phyloP scores from a whole-genome alignment of 108 stramenopile species.

The Stephanodiscus minutulus region DNA sequence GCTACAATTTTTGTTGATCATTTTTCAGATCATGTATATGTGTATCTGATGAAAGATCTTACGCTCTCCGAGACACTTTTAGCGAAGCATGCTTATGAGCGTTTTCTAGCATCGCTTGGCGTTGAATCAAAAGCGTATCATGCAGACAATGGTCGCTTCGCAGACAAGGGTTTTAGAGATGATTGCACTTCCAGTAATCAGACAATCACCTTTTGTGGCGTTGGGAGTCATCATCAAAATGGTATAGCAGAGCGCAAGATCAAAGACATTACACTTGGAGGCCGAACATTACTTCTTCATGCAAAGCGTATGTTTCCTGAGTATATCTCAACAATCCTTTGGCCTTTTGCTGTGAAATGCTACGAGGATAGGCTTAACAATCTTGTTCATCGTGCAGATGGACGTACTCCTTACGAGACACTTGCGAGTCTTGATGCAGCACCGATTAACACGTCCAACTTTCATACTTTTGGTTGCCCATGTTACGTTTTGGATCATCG shows the following conservation, averaged over 20 bases:
- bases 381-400: slow-evolving; percentile 22
- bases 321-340: slow-evolving; percentile 25
- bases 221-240: no score
- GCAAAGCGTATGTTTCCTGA: slow-evolving; percentile 18
- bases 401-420: background rate
- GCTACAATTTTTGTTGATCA: slow-evolving; percentile 53
- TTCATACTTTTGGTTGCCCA: slow-evolving; percentile 25
- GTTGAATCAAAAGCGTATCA: slow-evolving; percentile 34
- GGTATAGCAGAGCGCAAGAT: slow-evolving; percentile 28
- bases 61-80: slow-evolving; percentile 11
- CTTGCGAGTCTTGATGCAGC: background rate
- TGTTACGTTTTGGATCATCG: slow-evolving; percentile 25
- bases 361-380: slow-evolving; percentile 39
- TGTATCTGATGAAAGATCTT: slow-evolving; percentile 24
- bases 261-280: slow-evolving; percentile 11
- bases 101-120: slow-evolving; percentile 8
- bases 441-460: slow-evolving; percentile 15
- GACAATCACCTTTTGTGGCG: no score
- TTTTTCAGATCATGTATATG: slow-evolving; percentile 14
- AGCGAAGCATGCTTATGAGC: slow-evolving; percentile 34
- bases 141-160: slow-evolving; percentile 51
- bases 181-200: slow-evolving; percentile 12
- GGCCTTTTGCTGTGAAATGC: slow-evolving; percentile 49
- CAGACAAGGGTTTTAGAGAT: slow-evolving; percentile 14
- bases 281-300: slow-evolving; percentile 18